phyloP scores from a whole-genome alignment of 345 rosid genomes.

The Salix brachista region DNA sequence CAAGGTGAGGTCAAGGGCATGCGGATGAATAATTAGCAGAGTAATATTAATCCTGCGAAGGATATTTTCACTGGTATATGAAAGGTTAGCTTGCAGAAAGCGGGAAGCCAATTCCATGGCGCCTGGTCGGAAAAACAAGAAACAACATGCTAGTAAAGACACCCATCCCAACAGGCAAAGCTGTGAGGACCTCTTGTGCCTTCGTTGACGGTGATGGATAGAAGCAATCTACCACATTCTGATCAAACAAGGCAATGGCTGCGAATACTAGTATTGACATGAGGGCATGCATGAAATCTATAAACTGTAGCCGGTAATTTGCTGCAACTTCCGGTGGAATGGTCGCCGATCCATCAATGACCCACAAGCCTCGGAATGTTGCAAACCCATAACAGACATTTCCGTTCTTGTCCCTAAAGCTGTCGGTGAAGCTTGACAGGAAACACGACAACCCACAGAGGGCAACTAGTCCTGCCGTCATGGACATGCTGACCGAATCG shows the following conservation, averaged over 20 bases:
- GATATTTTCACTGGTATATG: background rate
- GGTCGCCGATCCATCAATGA: constrained; percentile 68
- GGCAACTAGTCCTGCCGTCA: constrained; percentile 51
- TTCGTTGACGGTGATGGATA: constrained; percentile 67
- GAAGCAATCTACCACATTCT: constrained; percentile 66
- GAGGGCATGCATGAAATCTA: constrained; percentile 74
- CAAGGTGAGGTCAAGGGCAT: background rate
- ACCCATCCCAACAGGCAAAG: constrained; percentile 80
- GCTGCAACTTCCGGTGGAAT: constrained; percentile 52
- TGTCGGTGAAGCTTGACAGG: constrained; percentile 72
- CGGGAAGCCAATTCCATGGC: constrained; percentile 93
- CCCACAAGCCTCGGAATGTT: constrained; percentile 64
- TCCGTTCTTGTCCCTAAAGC: constrained; percentile 69
- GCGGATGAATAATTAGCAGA: background rate
- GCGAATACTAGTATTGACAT: constrained; percentile 75
- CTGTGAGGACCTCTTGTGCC: constrained; percentile 62
- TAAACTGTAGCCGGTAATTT: constrained; percentile 47
- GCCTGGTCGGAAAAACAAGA: constrained; percentile 70
- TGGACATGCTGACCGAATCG: constrained; percentile 47
- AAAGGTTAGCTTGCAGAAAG: constrained; percentile 24
- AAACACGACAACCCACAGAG: constrained; percentile 73
- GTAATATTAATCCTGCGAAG: background rate
- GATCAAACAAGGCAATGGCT: constrained; percentile 70
- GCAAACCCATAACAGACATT: constrained; percentile 69
- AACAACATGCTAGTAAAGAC: constrained; percentile 73